A percentile compares a stretch with the other conserved stretches of the same genome.
phyloP scores from a whole-genome alignment of 805 yeast genomes.

The Kluyveromyces aestuarii region DNA sequence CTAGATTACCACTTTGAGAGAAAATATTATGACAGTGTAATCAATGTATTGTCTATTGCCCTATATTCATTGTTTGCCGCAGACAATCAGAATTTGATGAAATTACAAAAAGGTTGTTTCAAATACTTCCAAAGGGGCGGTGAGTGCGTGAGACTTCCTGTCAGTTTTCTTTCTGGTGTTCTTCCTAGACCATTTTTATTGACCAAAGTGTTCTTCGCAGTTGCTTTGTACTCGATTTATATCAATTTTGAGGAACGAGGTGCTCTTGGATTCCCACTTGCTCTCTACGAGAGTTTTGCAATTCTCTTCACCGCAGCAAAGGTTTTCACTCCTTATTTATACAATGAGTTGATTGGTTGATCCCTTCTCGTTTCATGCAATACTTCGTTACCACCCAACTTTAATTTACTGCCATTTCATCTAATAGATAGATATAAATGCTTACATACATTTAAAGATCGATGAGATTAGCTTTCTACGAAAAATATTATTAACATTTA shows the following conservation, averaged over 20 bases:
- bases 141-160: slow-evolving; percentile 65
- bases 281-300: slow-evolving; percentile 58
- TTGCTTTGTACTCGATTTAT: slow-evolving; percentile 76
- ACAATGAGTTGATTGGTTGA: slow-evolving; percentile 38
- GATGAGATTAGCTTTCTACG: too few species aligned
- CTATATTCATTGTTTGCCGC: slow-evolving; percentile 88
- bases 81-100: slow-evolving; percentile 49
- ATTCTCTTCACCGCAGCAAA: slow-evolving; percentile 64
- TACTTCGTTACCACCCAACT: too few species aligned
- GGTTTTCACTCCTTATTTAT: slow-evolving; percentile 73
- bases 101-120: slow-evolving; percentile 85
- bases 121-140: slow-evolving; percentile 81
- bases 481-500: too few species aligned
- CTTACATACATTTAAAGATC: too few species aligned
- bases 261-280: slow-evolving; percentile 54
- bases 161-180: slow-evolving; percentile 75
- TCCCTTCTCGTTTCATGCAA: background rate
- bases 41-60: slow-evolving; percentile 86
- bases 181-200: slow-evolving; percentile 65
- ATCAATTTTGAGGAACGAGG: slow-evolving; percentile 64
- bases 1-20: slow-evolving; percentile 67
- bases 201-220: slow-evolving; percentile 81
- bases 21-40: slow-evolving; percentile 70
- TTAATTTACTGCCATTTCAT: too few species aligned
- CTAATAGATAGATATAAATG: too few species aligned